phyloP scores from a whole-genome alignment of 2,329 filamentous ascomycete genomes.

The Penicillium oxalicum region DNA sequence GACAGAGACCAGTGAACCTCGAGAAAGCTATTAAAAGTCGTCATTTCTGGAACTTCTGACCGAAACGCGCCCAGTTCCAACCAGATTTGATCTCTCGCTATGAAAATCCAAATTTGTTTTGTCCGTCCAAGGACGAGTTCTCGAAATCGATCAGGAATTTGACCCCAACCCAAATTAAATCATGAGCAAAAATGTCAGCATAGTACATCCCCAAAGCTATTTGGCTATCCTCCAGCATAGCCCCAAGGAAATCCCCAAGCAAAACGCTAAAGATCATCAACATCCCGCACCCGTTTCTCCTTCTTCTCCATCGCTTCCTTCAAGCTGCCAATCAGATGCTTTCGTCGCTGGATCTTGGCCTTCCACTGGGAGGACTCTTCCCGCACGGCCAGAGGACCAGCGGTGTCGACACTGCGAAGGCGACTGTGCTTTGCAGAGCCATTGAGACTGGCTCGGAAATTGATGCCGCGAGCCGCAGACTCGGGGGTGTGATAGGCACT shows the following conservation, averaged over 20 bases:
- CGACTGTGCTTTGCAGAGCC: conserved; percentile 29
- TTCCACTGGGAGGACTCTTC: conserved; percentile 33
- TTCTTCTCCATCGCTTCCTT: conserved; percentile 33
- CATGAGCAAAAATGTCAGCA: too few species aligned
- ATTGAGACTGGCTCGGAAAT: conserved; percentile 32
- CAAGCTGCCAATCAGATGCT: conserved; percentile 31
- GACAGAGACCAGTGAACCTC: too few species aligned
- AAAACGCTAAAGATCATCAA: conserved; percentile 12
- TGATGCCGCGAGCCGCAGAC: conserved; percentile 28
- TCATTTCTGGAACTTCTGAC: too few species aligned
- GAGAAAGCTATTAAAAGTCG: too few species aligned
- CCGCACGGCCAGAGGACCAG: conserved; percentile 17
- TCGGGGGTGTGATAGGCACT: conserved; percentile 40
- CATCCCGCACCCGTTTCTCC: conserved; percentile 30
- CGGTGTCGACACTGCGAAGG: conserved; percentile 28
- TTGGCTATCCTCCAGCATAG: neutral
- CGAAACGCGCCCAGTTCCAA: too few species aligned
- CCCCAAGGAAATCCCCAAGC: neutral
- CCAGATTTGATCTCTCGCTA: too few species aligned
- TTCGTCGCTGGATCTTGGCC: conserved; percentile 31
- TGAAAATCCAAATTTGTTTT: too few species aligned
- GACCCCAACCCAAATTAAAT: too few species aligned
- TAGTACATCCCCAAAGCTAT: neutral
- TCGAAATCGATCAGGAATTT: too few species aligned
- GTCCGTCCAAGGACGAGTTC: too few species aligned